Percentiles rank a stretch among this genome's conserved stretches.
These are phyloP conservation scores for Paspalum notatum DNA, from an alignment of 176 grass and related monocot genomes.

Conservation along the genomic window DNA sequence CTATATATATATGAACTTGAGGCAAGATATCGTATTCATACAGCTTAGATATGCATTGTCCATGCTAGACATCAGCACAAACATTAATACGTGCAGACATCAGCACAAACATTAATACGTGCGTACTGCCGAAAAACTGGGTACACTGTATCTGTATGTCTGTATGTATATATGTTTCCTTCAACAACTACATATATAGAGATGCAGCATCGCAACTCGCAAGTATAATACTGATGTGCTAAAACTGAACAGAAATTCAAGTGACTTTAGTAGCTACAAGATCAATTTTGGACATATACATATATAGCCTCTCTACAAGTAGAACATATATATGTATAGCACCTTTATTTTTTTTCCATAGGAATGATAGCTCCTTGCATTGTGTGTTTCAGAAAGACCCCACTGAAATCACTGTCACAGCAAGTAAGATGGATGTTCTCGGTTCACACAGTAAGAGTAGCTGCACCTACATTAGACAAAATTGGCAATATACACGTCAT, in stretches of 20 bases:
- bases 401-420: not conserved
- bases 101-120: not conserved
- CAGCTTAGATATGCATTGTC: not conserved
- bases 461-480: conserved; percentile 42
- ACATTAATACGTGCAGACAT: not conserved
- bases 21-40: conserved; percentile 20
- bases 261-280: not conserved
- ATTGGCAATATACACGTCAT: not conserved
- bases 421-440: not conserved
- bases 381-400: not conserved
- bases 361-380: not conserved
- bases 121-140: not conserved
- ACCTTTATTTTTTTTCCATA: not conserved
- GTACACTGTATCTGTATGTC: too few relatives aligned
- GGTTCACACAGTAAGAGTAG: conserved; percentile 36
- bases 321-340: too few relatives aligned
- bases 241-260: not conserved
- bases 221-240: not conserved
- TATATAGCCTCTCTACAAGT: too few relatives aligned
- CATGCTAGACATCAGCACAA: not conserved
- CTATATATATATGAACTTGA: conserved; percentile 18
- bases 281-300: too few relatives aligned
- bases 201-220: too few relatives aligned
- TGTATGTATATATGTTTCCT: too few relatives aligned
- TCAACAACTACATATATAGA: not conserved